phyloP scores from a whole-genome alignment of 1,284 basidiomycete genomes.

The Vanrija sp. region DNA sequence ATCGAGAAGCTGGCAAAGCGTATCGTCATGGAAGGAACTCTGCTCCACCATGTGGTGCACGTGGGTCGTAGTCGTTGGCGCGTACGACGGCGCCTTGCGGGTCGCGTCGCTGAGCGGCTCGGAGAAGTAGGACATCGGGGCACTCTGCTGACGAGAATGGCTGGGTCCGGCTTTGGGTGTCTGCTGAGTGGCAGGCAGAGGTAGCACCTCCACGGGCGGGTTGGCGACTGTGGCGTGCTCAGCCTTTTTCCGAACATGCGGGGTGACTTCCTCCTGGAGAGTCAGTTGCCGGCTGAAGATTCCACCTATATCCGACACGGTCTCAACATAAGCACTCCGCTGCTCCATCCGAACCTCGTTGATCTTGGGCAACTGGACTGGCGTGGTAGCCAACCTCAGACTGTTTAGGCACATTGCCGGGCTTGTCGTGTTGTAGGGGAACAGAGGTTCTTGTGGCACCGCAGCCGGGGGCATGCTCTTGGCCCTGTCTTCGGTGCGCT shows the following conservation, averaged over 20 bases:
- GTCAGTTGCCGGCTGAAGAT: too few species aligned
- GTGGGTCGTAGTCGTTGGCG: slow-evolving; percentile 35
- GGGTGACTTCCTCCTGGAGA: background rate
- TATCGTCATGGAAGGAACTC: slow-evolving; percentile 46
- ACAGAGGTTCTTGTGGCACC: too few species aligned
- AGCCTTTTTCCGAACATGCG: slow-evolving; percentile 1
- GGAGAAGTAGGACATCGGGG: background rate
- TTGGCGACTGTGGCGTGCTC: background rate
- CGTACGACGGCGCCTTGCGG: background rate
- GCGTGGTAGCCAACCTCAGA: too few species aligned
- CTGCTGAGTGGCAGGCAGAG: too few species aligned
- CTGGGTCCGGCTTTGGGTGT: too few species aligned
- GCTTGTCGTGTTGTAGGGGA: too few species aligned
- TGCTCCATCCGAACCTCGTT: slow-evolving; percentile 12
- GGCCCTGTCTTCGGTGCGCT: too few species aligned
- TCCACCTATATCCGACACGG: slow-evolving; percentile 40
- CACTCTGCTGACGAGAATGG: too few species aligned
- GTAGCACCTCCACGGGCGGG: background rate
- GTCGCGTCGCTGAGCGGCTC: background rate
- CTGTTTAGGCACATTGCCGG: too few species aligned
- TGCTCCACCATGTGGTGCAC: slow-evolving; percentile 37
- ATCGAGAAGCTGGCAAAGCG: slow-evolving; percentile 45
- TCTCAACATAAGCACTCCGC: slow-evolving; percentile 43
- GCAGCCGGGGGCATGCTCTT: too few species aligned
- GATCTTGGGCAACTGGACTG: too few species aligned